Percentiles rank a stretch among this genome's conserved stretches.
phyloP scores from a whole-genome alignment of 164 flowering plant genomes.

The Kalanchoe fedtschenkoi region DNA sequence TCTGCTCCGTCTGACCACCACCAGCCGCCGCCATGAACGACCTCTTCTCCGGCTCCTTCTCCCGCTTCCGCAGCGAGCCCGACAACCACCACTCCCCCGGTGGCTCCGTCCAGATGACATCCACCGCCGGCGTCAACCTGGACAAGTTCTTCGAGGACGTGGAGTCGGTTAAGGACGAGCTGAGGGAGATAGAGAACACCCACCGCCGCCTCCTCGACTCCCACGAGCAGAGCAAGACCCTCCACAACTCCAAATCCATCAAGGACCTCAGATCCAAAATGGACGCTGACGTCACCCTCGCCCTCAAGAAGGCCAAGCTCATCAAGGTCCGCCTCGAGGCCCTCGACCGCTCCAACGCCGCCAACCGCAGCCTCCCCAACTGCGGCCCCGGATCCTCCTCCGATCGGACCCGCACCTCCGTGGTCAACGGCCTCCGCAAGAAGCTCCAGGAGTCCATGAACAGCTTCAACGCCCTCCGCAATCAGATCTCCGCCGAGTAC shows the following conservation, averaged over 20 bases:
- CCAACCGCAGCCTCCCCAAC: constrained; percentile 24
- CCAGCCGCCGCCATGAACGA: too few species aligned
- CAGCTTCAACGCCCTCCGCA: constrained; percentile 46
- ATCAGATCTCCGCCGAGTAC: constrained; percentile 39
- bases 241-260: constrained; percentile 53
- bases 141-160: constrained; percentile 8
- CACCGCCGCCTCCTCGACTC: constrained; percentile 43
- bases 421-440: constrained; percentile 49
- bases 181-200: constrained; percentile 57
- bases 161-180: constrained; percentile 11
- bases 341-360: constrained; percentile 39
- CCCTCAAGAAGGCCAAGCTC: constrained; percentile 48
- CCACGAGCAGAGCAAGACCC: constrained; percentile 52
- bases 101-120: not conserved
- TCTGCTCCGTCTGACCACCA: too few species aligned
- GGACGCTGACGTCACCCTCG: constrained; percentile 52
- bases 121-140: constrained; percentile 2
- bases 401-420: constrained; percentile 50
- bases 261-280: constrained; percentile 58
- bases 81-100: too few species aligned
- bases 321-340: constrained; percentile 45
- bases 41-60: too few species aligned
- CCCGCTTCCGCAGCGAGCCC: too few species aligned
- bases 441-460: constrained; percentile 58
- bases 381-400: constrained; percentile 42